phyloP scores from a whole-genome alignment of 208 protist genomes.

The Angomonas ambiguus region DNA sequence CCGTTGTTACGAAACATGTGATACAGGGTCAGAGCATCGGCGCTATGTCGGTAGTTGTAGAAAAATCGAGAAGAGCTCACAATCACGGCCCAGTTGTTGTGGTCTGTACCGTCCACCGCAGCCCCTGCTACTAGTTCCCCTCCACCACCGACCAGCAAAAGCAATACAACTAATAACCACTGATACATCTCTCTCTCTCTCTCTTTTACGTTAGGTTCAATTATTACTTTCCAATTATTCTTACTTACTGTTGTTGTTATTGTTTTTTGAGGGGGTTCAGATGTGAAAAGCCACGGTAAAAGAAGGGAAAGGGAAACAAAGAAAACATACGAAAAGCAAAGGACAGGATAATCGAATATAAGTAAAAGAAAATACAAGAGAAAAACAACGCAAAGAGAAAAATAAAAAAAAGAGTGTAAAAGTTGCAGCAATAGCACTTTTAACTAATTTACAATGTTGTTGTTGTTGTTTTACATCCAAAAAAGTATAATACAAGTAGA shows the following conservation, averaged over 20 bases:
- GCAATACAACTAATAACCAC: constrained; percentile 5
- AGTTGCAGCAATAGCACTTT: too few species aligned
- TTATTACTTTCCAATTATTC: too few species aligned
- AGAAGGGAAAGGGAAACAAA: constrained; percentile 4
- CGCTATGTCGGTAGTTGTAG: constrained; percentile 98
- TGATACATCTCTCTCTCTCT: too few species aligned
- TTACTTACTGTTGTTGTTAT: too few species aligned
- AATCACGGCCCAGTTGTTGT: constrained; percentile 91
- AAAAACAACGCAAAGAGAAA: not conserved
- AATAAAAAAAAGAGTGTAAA: too few species aligned
- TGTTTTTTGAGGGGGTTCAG: too few species aligned
- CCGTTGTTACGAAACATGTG: constrained; percentile 92
- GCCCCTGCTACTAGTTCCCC: not conserved
- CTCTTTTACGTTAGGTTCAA: too few species aligned
- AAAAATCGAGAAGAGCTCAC: constrained; percentile 95
- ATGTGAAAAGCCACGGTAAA: not conserved
- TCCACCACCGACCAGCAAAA: not conserved
- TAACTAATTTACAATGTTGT: too few species aligned
- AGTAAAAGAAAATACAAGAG: not conserved
- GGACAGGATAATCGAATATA: too few species aligned
- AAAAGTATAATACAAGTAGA: constrained; percentile 12
- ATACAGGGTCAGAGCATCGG: constrained; percentile 96
- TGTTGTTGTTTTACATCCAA: too few species aligned
- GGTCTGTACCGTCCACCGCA: not conserved
- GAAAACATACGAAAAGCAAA: too few species aligned